phyloP scores from a whole-genome alignment of 495 filamentous ascomycete species.

The Cercophora samala region DNA sequence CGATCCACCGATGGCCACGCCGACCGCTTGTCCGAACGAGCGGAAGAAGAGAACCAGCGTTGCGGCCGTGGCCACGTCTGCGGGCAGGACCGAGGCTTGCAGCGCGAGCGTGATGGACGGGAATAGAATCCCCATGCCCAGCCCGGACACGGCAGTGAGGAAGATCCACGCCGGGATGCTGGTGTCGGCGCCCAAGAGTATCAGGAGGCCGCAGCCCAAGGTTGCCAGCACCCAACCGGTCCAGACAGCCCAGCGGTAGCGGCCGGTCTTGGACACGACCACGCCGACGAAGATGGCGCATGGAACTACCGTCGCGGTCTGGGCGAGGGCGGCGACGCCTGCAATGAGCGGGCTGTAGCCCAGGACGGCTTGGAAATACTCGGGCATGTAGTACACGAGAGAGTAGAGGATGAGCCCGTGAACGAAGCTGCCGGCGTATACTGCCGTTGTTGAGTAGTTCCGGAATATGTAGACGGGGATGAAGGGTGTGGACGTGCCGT shows the following conservation, averaged over 20 bases:
- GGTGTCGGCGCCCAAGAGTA: constrained; percentile 16
- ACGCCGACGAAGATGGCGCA: constrained; percentile 24
- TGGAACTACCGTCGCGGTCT: constrained; percentile 20
- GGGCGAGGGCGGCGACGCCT: constrained; percentile 33
- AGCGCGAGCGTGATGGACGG: not conserved
- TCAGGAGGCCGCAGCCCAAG: constrained; percentile 29
- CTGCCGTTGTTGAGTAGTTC: constrained; percentile 28
- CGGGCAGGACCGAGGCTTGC: not conserved
- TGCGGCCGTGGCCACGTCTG: not conserved
- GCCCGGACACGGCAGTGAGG: not conserved
- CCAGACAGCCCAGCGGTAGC: constrained; percentile 30
- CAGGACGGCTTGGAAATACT: constrained; percentile 39
- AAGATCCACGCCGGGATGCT: not conserved
- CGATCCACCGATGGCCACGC: not conserved
- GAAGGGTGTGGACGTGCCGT: constrained; percentile 35
- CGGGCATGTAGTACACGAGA: constrained; percentile 36
- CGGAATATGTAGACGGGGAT: constrained; percentile 39
- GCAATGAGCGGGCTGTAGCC: constrained; percentile 30
- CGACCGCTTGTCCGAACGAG: not conserved
- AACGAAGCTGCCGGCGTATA: constrained; percentile 28
- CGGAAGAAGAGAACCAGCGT: not conserved
- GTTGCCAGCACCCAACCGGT: constrained; percentile 27
- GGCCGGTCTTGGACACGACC: constrained; percentile 13
- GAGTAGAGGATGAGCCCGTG: constrained; percentile 36
- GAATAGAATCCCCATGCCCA: not conserved